Base-by-base conservation (phyloP, 2,329 filamentous ascomycete species). In the Furcasterigmium furcatum region DNA sequence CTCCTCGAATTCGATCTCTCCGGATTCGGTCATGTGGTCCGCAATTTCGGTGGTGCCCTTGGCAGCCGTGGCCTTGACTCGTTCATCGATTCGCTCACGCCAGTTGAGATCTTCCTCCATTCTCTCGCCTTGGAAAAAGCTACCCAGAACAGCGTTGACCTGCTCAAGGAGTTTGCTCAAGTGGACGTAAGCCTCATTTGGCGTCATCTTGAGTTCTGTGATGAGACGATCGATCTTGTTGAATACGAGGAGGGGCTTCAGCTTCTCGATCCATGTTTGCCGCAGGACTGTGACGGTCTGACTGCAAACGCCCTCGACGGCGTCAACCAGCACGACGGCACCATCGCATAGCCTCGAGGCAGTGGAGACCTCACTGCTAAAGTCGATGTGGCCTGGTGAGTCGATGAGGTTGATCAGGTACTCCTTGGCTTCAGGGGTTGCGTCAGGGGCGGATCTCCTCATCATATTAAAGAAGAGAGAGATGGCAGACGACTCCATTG, bases 401-500 rank as follows among this genome's bases (percentile, higher is more conserved):
- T 99, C 94, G 61, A 99, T 99, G 47, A 99, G 71, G 65, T 99
- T 99, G 70, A 99, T 89, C 51, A 99, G 76, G 61, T 96, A 96
- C 66, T 99, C 92, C 61, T 90, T 90, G 18, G 87, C 77, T 57
- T 85, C 79, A 0, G 89, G 85, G 13, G 74, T 61, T 6, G 81
- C 81, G 14, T 90, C 84, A 2, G 86, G 84, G 2, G 80, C 74
- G 30, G 81, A 73, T 55, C 89, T 82, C 55, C 91, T 80, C 44
- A 95, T 73, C 79, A 97, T 89, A 29, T 91, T 95, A 65, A 99
- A 99, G 68, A 88, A 95, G 27, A 99, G 76, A 1, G 94, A 97
- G 53, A 99, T 99, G 51, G 94, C 94, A 6, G 92, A 97, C 1
- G 94, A 97, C 66, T 99, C 94, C 94, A 99, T 99, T n/a, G 94